Evolutionary conservation across 2,329 filamentous ascomycete genomes (phyloP), one percentile per base, ranked within the genome.

Genomic region (Hymenoscyphus repandus): DNA sequence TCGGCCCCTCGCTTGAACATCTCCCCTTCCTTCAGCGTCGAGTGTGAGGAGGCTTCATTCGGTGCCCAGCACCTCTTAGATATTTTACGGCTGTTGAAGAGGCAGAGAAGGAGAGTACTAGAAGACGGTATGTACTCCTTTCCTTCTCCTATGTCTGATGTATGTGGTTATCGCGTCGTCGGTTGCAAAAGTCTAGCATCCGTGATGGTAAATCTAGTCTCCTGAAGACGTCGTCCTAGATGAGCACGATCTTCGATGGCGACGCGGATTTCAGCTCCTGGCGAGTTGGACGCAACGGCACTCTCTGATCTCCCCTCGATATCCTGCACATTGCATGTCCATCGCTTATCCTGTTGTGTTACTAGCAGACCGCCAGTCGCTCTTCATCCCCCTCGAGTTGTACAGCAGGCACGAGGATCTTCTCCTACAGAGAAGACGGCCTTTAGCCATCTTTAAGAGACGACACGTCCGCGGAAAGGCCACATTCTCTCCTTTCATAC

Each of bases 361-460:
- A 61, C 59, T 34, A 47, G 42, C 51, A 61, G 60, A 60, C 55
- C 55, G 57, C 57, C 53, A 38, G 38, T 47, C 46, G 31, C 51
- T 46, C 36, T 50, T 44, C 50, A 49, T 42, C 51, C 50, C 44
- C 47, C 44, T 52, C 52, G 52, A 57, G 60, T 59, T 47, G 59
- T 54, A 61, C 58, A 34, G 42, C 45, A 48, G 42, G 43, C 30
- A 53, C 55, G 45, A 58, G 45, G 37, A 45, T 40, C 33, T 12
- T 46, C 46, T 51, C 54, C 43, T 54, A 59, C 50, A 58, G 60
- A 63, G 55, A 61, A 60, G 60, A 55, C 56, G 48, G 53, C 53
- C 40, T 50, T 52, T 55, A 59, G 55, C 58, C 54, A 54, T 54
- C 40, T 54, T 45, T 39, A 47, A 45, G 47, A 48, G 44, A 40